Evolutionary conservation across 2,329 filamentous ascomycete species (phyloP), one percentile per base, ranked within the genome.

Genomic region (Stromatinia cepivora): DNA sequence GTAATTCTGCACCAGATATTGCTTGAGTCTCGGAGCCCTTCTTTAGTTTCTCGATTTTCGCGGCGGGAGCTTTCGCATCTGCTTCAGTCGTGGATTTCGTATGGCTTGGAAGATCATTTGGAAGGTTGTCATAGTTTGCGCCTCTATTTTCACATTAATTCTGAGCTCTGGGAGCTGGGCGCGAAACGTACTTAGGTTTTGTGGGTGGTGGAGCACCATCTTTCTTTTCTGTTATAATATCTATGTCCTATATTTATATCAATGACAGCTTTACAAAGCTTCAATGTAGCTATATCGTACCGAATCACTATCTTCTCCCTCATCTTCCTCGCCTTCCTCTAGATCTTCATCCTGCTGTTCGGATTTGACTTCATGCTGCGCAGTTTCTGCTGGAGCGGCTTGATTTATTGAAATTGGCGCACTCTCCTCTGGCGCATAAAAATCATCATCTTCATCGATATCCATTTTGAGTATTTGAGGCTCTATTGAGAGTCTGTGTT

Each of bases 161-260:
- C 11, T 66, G 48, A 56, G 10, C 66, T 50, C 25, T 25, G 17
- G 54, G 59, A 54, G 46, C 25, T 50, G 50, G 39, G 63, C 58
- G 57, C 48, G 25, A 52, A 25, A 80, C 86, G 74, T 81, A 89
- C 87, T 39, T n/a, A 10, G 48, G 46, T 36, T 64, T 64, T 52
- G 46, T 52, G 34, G 83, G 80, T 72, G 87, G 84, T 65, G 87
- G 83, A 69, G 87, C 82, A 76, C 86, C 86, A 75, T 90, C 88
- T 81, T 88, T 89, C 70, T 87, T 83, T 77, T 90, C 88, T 28
- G 86, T 90, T 75, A 90, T 88, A 74, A 90, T 90, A 73, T 90
- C 88, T 76, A 90, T 88, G 71, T 90, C 88, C 85, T 89, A 66
- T 31, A 42, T 8, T 45, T 31, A 56, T 5, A 54, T 75, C 25